Conservation (phyloP, 257 asterid species). For the Salvia miltiorrhiza region DNA sequence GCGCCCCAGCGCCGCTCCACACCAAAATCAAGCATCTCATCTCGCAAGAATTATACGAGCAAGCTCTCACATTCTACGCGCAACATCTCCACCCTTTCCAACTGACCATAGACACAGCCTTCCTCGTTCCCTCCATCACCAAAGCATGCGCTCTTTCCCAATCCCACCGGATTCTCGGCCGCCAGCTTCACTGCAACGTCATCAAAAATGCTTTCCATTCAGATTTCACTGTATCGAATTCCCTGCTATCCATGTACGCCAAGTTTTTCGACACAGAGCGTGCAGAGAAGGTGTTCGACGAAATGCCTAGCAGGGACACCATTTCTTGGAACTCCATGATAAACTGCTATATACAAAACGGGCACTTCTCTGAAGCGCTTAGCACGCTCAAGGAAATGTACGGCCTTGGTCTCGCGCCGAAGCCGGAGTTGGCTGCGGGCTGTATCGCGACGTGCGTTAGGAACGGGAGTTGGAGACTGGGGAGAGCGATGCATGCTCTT, state of each 20-base stretch:
- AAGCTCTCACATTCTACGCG: conserved; percentile 46
- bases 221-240: conserved; percentile 54
- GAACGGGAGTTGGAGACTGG: conserved; percentile 42
- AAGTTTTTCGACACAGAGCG: conserved; percentile 29
- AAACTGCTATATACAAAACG: conserved; percentile 56
- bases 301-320: conserved; percentile 52
- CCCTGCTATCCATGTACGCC: conserved; percentile 51
- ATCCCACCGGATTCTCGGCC: conserved; percentile 37
- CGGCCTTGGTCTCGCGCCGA: conserved; percentile 38
- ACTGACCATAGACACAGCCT: conserved; percentile 33
- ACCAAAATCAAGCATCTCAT: conserved; percentile 35
- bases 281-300: conserved; percentile 55
- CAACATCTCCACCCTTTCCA: conserved; percentile 46
- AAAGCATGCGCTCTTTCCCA: conserved; percentile 57
- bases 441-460: conserved; percentile 46
- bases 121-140: conserved; percentile 60
- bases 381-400: conserved; percentile 46
- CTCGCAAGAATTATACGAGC: conserved; percentile 30
- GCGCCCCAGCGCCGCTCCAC: conserved; percentile 22
- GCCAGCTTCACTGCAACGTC: conserved; percentile 54
- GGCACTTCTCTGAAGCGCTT: conserved; percentile 40
- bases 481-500: conserved; percentile 60
- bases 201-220: conserved; percentile 48
- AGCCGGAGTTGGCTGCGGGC: conserved; percentile 66
- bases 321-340: conserved; percentile 66